Evolutionary conservation across 176 grass and related monocot species (phyloP), one percentile per base, ranked within the genome.

Genomic region (Musa troglodytarum): DNA sequence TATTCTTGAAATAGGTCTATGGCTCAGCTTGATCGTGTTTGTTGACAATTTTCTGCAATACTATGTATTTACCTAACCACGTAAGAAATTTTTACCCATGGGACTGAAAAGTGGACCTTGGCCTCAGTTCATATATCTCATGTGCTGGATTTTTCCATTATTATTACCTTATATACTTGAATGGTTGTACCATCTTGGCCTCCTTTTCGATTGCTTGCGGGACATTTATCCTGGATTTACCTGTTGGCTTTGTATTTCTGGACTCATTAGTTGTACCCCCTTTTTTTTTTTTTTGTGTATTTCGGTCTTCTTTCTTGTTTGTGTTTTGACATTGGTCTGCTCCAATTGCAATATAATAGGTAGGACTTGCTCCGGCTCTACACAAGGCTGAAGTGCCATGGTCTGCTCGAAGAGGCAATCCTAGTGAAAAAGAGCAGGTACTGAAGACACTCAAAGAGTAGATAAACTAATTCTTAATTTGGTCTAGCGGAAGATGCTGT

Each of bases 381-480:
- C 83, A 89, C 62, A 99, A 99, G 84, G 91, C 96, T 79, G 96
- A 99, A 21, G 88, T 92, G 54, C 96, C 96, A 63, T 99, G 96
- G 96, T 99, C 96, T 77, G 82, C 69, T 9, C 86, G 82, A 88
- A 89, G 91, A 89, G 96, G 91, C 86, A 94, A 80, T 85, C 86
- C 92, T 68, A 94, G 88, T 0, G 96, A 99, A 77, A 94, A 92
- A 80, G 96, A 99, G 13, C 88, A 71, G 63, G 96, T 99, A 49
- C 66, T 99, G 76, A 99, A 94, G 82, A 99, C 96, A 51, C 86
- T 99, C 14, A 95, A 99, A 84, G 96, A 90, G 96, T 99, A 91
- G 81, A 86, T 69, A 80, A 34, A 51, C 9, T 51, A 50, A 50
- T 20, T 43, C 34, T 34, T 15, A 34, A 34, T 34, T 3, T 34